Evolutionary conservation across 192 early-diverging fungal genomes (phyloP), one percentile per base, ranked within the genome.

Genomic region (Umbelopsis sp.): DNA sequence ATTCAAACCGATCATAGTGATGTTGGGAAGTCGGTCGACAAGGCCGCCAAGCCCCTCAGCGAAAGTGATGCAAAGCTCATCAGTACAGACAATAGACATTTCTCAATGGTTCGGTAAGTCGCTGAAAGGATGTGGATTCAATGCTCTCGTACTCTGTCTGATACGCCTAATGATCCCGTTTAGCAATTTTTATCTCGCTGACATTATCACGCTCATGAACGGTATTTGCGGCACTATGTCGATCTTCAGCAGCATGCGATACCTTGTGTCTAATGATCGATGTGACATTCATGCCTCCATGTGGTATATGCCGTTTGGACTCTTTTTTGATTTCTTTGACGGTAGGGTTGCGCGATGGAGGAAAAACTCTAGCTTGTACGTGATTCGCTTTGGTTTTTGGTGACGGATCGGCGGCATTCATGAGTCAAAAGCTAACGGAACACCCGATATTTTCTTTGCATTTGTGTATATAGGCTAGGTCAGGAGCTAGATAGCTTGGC

Each of bases 401-500:
- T 44, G n/a, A n/a, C n/a, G n/a, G n/a, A n/a, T n/a, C n/a, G n/a
- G n/a, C n/a, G n/a, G n/a, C n/a, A n/a, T n/a, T n/a, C n/a, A 44
- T 44, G 43, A 12, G 43, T 44, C 43, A 47, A 38, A 41, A 49
- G 16, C n/a, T 49, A 21, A 49, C 47, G 2, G 47, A 4, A 49
- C 6, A 44, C 43, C n/a, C n/a, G n/a, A n/a, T n/a, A n/a, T 1
- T 6, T 1, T 41, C 0, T 1, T 16, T 49, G 16, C 0, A 1
- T 59, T 21, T 29, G 25, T 26, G 54, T 32, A 0, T 32, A 29
- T 31, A 62, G 56, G 20, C 79, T 96, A 21, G 95, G 95, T 32
- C 93, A 95, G 68, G 95, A 96, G 75, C 80, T 96, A 12, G 95
- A 96, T 75, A 92, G 90, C 11, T 80, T 96, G 65, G 90, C 95